A percentile compares a stretch with the other conserved stretches of the same genome.
Conservation (phyloP, 225 moss, liverwort and hornwort species). For the Anthoceros angustus region DNA sequence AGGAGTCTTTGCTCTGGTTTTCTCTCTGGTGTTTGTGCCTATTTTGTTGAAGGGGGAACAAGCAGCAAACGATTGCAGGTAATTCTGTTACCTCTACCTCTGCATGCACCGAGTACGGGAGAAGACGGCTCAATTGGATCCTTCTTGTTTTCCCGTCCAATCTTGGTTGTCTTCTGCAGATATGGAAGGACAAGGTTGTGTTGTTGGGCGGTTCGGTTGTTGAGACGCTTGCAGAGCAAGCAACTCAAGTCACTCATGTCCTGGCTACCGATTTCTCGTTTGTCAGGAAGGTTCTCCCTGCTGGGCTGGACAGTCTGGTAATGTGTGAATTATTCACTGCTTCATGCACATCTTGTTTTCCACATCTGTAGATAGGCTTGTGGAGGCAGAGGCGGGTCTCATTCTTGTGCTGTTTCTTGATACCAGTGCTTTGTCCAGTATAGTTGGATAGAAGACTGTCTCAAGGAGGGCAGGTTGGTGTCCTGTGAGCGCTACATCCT, state of each 20-base stretch:
- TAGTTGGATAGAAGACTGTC: conserved; percentile 26
- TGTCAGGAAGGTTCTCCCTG: neutral
- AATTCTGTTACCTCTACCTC: neutral
- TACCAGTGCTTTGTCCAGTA: conserved; percentile 17
- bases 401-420: neutral
- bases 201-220: neutral
- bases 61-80: conserved; percentile 25
- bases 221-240: conserved; percentile 2
- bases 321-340: neutral
- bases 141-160: neutral
- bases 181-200: neutral
- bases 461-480: conserved; percentile 17
- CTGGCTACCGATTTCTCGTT: neutral
- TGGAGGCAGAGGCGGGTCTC: neutral
- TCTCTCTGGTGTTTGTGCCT: conserved; percentile 14
- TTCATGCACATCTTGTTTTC: neutral
- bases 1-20: conserved; percentile 1
- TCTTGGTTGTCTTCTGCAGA: neutral
- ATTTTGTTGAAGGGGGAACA: conserved; percentile 15
- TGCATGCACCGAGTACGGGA: neutral
- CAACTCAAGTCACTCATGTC: neutral
- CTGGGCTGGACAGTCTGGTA: neutral
- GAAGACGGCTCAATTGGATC: neutral
- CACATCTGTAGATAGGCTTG: neutral
- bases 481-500: conserved; percentile 14